These are phyloP conservation scores for Vachellia collinsii DNA, from an alignment of 306 rosid species.

Conservation along the genomic window DNA sequence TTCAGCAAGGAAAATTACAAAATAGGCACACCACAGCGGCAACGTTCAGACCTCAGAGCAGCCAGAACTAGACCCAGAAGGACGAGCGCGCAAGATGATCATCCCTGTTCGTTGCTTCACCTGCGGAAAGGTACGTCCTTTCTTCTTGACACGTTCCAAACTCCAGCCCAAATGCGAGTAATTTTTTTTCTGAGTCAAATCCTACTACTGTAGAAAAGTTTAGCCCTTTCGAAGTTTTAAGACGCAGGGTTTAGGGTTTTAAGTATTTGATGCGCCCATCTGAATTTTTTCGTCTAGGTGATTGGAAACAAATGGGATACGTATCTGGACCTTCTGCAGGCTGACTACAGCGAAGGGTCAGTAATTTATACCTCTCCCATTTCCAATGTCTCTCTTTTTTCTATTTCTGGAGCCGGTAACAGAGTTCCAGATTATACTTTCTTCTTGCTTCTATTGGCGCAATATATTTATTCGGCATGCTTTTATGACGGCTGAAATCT, in stretches of 20 bases:
- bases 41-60: neutral
- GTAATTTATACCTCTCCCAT: slow-evolving; percentile 19
- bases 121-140: slow-evolving; percentile 72
- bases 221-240: neutral
- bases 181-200: neutral
- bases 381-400: neutral
- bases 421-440: neutral
- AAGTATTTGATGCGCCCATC: neutral
- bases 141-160: neutral
- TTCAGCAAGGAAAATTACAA: too few species aligned
- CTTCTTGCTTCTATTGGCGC: neutral
- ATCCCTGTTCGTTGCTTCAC: slow-evolving; percentile 92
- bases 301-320: slow-evolving; percentile 96
- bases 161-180: too few species aligned
- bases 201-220: neutral
- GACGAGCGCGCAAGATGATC: slow-evolving; percentile 50
- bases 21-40: neutral
- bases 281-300: slow-evolving; percentile 53
- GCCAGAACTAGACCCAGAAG: neutral
- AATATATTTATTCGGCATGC: neutral
- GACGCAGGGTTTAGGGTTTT: slow-evolving; percentile 36
- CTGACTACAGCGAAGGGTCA: slow-evolving; percentile 90
- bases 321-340: slow-evolving; percentile 86
- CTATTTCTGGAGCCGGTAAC: neutral
- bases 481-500: neutral